A percentile compares a stretch with the other conserved stretches of the same genome.
Conservation (phyloP, 192 early-diverging fungal species). For the Coemansia biformis region DNA sequence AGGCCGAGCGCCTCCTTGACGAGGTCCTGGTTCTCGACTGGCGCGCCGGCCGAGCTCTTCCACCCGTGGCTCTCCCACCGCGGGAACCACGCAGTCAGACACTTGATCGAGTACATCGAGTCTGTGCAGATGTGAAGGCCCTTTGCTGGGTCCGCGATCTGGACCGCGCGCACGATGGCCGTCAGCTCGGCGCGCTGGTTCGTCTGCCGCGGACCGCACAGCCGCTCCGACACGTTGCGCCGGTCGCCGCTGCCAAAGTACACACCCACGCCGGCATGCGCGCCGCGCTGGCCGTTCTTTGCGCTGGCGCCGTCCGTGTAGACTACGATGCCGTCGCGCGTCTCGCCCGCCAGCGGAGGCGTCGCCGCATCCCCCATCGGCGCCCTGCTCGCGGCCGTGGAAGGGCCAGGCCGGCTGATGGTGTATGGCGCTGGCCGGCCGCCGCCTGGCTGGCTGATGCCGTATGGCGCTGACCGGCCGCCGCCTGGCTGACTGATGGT, state of each 20-base stretch:
- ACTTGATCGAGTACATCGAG: slow-evolving; percentile 68
- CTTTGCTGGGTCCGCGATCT: slow-evolving; percentile 2
- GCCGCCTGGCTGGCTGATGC: too few relatives aligned
- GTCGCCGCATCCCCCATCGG: background rate
- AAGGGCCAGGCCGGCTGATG: background rate
- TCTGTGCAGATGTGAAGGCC: slow-evolving; percentile 67
- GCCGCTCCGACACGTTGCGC: slow-evolving; percentile 58
- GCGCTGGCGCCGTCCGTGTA: slow-evolving; percentile 82
- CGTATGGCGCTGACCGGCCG: too few relatives aligned
- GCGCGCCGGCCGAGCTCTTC: slow-evolving; percentile 50
- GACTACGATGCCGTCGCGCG: slow-evolving; percentile 33
- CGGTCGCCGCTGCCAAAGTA: slow-evolving; percentile 71
- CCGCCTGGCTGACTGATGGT: background rate
- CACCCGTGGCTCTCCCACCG: slow-evolving; percentile 70
- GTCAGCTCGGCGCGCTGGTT: slow-evolving; percentile 71
- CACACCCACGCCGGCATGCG: slow-evolving; percentile 79
- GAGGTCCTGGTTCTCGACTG: slow-evolving; percentile 75
- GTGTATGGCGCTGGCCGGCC: background rate
- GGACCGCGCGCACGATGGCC: slow-evolving; percentile 56
- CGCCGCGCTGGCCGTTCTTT: slow-evolving; percentile 61
- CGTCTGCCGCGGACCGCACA: slow-evolving; percentile 54
- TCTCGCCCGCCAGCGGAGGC: slow-evolving; percentile 5
- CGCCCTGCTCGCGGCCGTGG: background rate
- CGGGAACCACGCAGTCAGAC: slow-evolving; percentile 63
- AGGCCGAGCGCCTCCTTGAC: slow-evolving; percentile 53